These are phyloP conservation scores for Hordeum marinum DNA, from an alignment of 176 grass and related monocot genomes.

Conservation along the genomic window DNA sequence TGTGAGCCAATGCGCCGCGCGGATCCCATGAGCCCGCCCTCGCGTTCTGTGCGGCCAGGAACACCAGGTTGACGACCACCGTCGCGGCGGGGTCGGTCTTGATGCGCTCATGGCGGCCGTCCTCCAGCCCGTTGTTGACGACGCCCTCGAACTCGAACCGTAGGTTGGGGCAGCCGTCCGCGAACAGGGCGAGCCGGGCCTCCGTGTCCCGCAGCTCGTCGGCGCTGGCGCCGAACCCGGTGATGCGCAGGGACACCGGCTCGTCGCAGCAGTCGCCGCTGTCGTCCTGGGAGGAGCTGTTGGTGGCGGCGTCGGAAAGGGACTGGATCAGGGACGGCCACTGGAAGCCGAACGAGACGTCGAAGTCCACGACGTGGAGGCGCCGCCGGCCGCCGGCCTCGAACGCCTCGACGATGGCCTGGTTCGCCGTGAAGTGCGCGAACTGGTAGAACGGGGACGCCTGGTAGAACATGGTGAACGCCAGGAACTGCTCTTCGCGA, in stretches of 20 bases:
- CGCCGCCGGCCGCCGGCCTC: slow-evolving; percentile 22
- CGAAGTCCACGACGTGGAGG: slow-evolving; percentile 76
- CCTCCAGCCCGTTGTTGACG: slow-evolving; percentile 14
- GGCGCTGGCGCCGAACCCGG: slow-evolving; percentile 41
- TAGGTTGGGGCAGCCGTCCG: slow-evolving; percentile 44
- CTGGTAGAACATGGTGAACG: slow-evolving; percentile 71
- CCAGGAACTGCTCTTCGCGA: slow-evolving; percentile 40
- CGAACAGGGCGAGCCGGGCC: slow-evolving; percentile 48
- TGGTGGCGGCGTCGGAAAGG: slow-evolving; percentile 41
- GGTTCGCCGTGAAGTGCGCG: slow-evolving; percentile 92
- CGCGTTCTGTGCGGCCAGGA: slow-evolving; percentile 33
- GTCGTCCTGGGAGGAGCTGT: background rate
- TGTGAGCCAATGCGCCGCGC: slow-evolving; percentile 26
- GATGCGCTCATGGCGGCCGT: background rate
- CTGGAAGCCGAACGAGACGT: slow-evolving; percentile 81
- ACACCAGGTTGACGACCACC: slow-evolving; percentile 67
- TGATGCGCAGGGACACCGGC: slow-evolving; percentile 53
- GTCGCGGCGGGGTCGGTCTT: slow-evolving; percentile 35
- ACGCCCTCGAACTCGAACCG: slow-evolving; percentile 67
- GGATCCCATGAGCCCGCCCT: slow-evolving; percentile 23
- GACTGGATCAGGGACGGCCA: slow-evolving; percentile 95
- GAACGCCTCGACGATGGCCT: slow-evolving; percentile 87
- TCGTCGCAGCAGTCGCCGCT: background rate
- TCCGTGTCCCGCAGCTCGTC: slow-evolving; percentile 62
- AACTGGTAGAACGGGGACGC: slow-evolving; percentile 67